These are phyloP conservation scores for Colletotrichum cuscutae DNA, from an alignment of 2,329 filamentous ascomycete species.

Conservation along the genomic window DNA sequence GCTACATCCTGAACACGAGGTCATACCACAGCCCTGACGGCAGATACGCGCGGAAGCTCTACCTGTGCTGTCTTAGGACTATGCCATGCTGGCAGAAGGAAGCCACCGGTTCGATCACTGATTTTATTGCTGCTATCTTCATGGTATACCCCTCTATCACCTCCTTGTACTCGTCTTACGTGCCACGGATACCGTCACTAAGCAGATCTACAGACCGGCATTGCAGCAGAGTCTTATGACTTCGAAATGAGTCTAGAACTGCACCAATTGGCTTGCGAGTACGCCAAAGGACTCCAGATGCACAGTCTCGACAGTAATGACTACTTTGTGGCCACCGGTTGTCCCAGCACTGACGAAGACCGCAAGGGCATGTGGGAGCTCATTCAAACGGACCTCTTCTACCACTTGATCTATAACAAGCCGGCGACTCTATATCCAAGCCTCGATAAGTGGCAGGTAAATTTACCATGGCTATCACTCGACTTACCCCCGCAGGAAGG, in stretches of 20 bases:
- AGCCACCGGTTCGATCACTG: conserved; percentile 43
- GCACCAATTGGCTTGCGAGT: conserved; percentile 44
- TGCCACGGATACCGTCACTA: fast-evolving
- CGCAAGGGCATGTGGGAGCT: conserved; percentile 46
- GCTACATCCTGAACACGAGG: conserved; percentile 28
- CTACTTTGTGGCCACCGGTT: conserved; percentile 13
- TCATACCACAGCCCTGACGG: conserved; percentile 21
- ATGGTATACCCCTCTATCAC: conserved; percentile 36
- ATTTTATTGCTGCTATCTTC: conserved; percentile 44
- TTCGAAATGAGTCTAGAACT: conserved; percentile 44
- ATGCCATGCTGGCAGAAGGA: conserved; percentile 44
- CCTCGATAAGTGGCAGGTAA: conserved; percentile 43
- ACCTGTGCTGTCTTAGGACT: conserved; percentile 43
- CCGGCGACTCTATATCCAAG: conserved; percentile 41
- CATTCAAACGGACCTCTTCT: conserved; percentile 46
- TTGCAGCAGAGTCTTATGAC: conserved; percentile 45
- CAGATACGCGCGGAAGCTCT: conserved; percentile 40
- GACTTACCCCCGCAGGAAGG: conserved; percentile 36
- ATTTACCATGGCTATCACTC: conserved; percentile 44
- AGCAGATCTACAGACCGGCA: conserved; percentile 36
- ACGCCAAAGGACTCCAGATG: conserved; percentile 43
- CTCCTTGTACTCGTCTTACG: not conserved
- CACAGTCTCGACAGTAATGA: conserved; percentile 44
- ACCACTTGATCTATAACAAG: conserved; percentile 44
- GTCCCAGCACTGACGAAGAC: conserved; percentile 36